Percentiles rank a stretch among this genome's conserved stretches.
Evolutionary conservation across 352 stramenopile species (phyloP).

Genomic region (Phytophthora gonapodyides): DNA sequence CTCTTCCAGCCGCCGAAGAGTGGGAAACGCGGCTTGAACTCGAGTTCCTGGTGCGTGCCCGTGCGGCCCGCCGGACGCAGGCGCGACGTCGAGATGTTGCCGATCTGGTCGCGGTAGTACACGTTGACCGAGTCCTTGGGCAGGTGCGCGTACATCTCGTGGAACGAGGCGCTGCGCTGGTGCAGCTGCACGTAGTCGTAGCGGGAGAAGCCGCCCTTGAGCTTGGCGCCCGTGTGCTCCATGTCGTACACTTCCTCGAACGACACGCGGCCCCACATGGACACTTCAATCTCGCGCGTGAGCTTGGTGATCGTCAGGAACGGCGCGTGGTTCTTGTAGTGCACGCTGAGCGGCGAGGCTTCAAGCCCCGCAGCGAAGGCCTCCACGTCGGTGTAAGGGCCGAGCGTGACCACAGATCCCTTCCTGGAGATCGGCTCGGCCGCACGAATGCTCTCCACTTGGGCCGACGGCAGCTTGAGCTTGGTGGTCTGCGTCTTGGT

Average conservation of each 20-base stretch:
- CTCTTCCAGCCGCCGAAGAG: constrained; percentile 91
- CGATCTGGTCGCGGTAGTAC: constrained; percentile 92
- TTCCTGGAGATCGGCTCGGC: constrained; percentile 67
- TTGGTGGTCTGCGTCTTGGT: constrained; percentile 86
- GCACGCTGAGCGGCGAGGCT: constrained; percentile 44
- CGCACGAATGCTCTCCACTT: constrained; percentile 72
- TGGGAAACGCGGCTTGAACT: constrained; percentile 86
- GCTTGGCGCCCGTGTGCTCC: constrained; percentile 81
- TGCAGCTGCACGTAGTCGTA: constrained; percentile 81
- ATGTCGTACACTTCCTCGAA: constrained; percentile 90
- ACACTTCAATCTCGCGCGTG: constrained; percentile 89
- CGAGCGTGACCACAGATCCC: constrained; percentile 77
- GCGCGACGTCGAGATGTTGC: constrained; percentile 88
- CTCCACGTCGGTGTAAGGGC: constrained; percentile 71
- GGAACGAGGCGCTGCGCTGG: constrained; percentile 74
- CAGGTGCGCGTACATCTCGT: constrained; percentile 69
- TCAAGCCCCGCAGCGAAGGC: constrained; percentile 41
- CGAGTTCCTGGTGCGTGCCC: constrained; percentile 62
- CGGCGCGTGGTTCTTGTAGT: constrained; percentile 88
- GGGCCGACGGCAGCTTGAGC: constrained; percentile 78
- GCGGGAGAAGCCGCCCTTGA: constrained; percentile 88
- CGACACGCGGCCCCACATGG: constrained; percentile 89
- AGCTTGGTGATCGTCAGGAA: constrained; percentile 88
- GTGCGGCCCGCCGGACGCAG: constrained; percentile 48
- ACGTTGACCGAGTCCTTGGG: constrained; percentile 84